Conservation (phyloP, 2,329 filamentous ascomycete genomes). For the Catunica adiposa region DNA sequence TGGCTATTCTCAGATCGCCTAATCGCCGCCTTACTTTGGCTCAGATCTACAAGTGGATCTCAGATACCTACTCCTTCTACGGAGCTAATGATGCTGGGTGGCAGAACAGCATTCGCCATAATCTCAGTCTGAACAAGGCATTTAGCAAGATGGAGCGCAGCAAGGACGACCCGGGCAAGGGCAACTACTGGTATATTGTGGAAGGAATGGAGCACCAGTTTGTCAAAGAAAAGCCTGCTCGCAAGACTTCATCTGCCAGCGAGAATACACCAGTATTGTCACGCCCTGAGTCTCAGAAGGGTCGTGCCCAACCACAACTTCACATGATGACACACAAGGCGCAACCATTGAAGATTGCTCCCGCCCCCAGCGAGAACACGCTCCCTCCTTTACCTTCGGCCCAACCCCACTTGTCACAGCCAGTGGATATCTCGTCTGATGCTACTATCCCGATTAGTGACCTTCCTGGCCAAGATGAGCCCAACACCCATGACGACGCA, state of each 20-base stretch:
- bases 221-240: conserved; percentile 64
- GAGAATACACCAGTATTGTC: conserved; percentile 44
- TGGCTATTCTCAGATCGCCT: conserved; percentile 83
- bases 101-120: conserved; percentile 99
- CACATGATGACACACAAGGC: conserved; percentile 8
- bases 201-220: conserved; percentile 80
- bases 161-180: conserved; percentile 94
- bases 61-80: conserved; percentile 85
- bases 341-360: background rate
- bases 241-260: conserved; percentile 38
- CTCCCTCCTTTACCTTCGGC: conserved; percentile 26
- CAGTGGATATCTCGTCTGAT: conserved; percentile 55
- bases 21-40: conserved; percentile 71
- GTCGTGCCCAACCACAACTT: conserved; percentile 25
- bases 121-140: conserved; percentile 89
- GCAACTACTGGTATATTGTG: conserved; percentile 91
- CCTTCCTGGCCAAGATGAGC: conserved; percentile 39
- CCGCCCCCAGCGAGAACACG: background rate
- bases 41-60: conserved; percentile 99
- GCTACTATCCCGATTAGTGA: conserved; percentile 62
- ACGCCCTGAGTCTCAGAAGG: conserved; percentile 28
- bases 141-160: conserved; percentile 91
- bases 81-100: conserved; percentile 70
- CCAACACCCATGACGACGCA: conserved; percentile 25
- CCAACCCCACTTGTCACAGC: conserved; percentile 22